A percentile compares a stretch with the other conserved stretches of the same genome.
Conservation (phyloP, 2,329 filamentous ascomycete genomes). For the Aspergillus pseudonomiae region DNA sequence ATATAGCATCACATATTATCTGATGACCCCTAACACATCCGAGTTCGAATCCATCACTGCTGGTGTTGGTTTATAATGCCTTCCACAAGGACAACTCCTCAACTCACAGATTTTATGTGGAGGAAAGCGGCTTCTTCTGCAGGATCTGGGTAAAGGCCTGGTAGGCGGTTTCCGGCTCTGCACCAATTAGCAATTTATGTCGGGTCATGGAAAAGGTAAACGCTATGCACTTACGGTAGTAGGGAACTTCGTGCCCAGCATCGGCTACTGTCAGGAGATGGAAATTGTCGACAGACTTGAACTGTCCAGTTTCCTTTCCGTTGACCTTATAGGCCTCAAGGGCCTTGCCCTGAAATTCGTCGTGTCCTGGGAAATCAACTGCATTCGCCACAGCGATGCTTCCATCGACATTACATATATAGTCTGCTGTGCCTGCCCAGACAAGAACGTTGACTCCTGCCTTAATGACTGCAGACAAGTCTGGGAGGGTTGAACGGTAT, state of each 20-base stretch:
- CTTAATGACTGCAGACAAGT: slow-evolving; percentile 50
- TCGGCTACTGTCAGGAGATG: slow-evolving; percentile 54
- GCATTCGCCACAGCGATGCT: slow-evolving; percentile 51
- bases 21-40: neutral
- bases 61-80: neutral
- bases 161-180: slow-evolving; percentile 48
- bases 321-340: slow-evolving; percentile 52
- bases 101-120: slow-evolving; percentile 14
- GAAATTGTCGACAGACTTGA: slow-evolving; percentile 55
- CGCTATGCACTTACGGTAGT: slow-evolving; percentile 47
- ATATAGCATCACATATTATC: neutral
- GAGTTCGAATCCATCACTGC: neutral
- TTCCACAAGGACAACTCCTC: neutral
- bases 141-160: slow-evolving; percentile 54
- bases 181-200: slow-evolving; percentile 1
- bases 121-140: slow-evolving; percentile 26
- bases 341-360: slow-evolving; percentile 44
- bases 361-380: slow-evolving; percentile 46
- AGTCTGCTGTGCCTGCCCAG: slow-evolving; percentile 62
- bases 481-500: slow-evolving; percentile 49
- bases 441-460: slow-evolving; percentile 54
- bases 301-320: slow-evolving; percentile 52
- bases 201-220: slow-evolving; percentile 17
- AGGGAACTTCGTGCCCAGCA: slow-evolving; percentile 55
- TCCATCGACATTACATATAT: slow-evolving; percentile 63